A percentile compares a stretch with the other conserved stretches of the same genome.
These are phyloP conservation scores for Apiosordaria backusii DNA, from an alignment of 495 filamentous ascomycete species.

Conservation along the genomic window DNA sequence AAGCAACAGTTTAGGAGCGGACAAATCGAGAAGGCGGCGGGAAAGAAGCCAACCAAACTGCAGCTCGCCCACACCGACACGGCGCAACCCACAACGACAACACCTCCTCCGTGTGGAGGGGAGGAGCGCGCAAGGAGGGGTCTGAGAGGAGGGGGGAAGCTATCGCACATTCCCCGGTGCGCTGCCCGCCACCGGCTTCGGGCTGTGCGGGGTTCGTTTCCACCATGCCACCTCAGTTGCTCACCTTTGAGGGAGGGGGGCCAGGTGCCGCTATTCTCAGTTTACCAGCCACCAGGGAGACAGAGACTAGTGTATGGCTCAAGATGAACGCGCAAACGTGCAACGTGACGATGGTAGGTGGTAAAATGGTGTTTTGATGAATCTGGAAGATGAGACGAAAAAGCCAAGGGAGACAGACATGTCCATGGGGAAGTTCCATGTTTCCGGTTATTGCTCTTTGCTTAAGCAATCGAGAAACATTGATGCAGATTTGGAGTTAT, in stretches of 20 bases:
- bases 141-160: background rate
- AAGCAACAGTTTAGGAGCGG: background rate
- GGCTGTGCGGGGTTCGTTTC: background rate
- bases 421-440: background rate
- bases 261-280: background rate
- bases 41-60: background rate
- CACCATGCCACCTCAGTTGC: background rate
- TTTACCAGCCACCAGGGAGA: background rate
- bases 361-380: background rate
- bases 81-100: background rate
- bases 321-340: background rate
- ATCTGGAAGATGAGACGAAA: too few relatives aligned
- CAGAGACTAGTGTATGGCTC: background rate
- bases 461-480: background rate
- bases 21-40: background rate
- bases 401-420: background rate
- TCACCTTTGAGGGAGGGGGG: background rate
- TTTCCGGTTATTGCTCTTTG: background rate
- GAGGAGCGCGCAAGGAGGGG: background rate
- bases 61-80: background rate
- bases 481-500: too few relatives aligned
- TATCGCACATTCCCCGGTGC: background rate
- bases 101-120: background rate
- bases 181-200: conserved; percentile 1
- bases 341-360: background rate